A percentile compares a stretch with the other conserved stretches of the same genome.
Conservation (phyloP, 768 basidiomycete genomes). For the Rhodotorula kratochvilovae region DNA sequence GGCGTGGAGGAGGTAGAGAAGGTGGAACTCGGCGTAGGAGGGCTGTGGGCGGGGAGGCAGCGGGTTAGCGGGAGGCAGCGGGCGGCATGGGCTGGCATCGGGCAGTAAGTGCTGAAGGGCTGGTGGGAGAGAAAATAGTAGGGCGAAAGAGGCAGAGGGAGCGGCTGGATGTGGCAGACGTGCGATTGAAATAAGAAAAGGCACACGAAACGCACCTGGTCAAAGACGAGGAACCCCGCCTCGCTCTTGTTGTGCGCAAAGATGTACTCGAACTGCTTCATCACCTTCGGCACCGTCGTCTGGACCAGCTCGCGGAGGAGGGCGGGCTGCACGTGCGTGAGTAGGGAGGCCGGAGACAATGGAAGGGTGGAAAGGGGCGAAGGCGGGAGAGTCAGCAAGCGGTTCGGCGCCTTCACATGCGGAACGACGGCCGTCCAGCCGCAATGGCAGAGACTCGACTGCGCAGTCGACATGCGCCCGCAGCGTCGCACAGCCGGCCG, state of each 20-base stretch:
- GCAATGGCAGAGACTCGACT: too few relatives aligned
- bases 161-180: not conserved
- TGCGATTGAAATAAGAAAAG: not conserved
- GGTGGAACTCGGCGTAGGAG: slow-evolving; percentile 25
- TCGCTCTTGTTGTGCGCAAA: not conserved
- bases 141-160: not conserved
- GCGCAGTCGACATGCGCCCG: too few relatives aligned
- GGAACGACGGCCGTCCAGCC: too few relatives aligned
- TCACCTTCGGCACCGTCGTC: not conserved
- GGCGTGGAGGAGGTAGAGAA: slow-evolving; percentile 7
- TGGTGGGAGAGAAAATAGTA: too few relatives aligned
- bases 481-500: too few relatives aligned
- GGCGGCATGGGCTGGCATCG: too few relatives aligned
- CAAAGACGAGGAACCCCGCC: slow-evolving; percentile 4
- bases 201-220: slow-evolving; percentile 7
- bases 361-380: too few relatives aligned
- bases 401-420: too few relatives aligned
- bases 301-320: slow-evolving; percentile 6
- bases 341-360: too few relatives aligned
- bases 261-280: slow-evolving; percentile 18
- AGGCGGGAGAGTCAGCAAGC: too few relatives aligned
- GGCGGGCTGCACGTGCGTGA: not conserved
- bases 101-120: too few relatives aligned
- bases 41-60: not conserved
- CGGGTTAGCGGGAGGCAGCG: not conserved